These are phyloP conservation scores for Arthroderma sp. DNA, from an alignment of 2,329 filamentous ascomycete genomes.

Conservation along the genomic window DNA sequence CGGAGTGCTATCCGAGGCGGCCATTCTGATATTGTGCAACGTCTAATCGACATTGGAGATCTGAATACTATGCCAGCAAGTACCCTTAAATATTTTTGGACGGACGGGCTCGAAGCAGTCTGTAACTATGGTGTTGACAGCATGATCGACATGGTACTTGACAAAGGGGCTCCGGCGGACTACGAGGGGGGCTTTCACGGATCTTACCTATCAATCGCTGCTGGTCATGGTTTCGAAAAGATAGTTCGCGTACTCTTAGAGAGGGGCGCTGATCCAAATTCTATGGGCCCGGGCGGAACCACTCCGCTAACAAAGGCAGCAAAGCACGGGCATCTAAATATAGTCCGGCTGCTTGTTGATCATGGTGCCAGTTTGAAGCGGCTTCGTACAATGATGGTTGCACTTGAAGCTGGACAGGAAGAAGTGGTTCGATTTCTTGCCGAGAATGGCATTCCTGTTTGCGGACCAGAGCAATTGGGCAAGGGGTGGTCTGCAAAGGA, in stretches of 20 bases:
- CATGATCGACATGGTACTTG: neutral
- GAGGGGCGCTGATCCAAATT: conserved; percentile 2
- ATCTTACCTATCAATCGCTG: neutral
- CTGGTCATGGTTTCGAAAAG: conserved; percentile 1
- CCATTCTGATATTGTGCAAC: neutral
- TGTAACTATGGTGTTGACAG: conserved; percentile 1
- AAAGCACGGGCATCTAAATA: conserved; percentile 11
- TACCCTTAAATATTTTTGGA: neutral
- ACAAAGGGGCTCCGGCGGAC: neutral
- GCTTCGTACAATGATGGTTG: too few species aligned
- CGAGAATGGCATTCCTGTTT: too few species aligned
- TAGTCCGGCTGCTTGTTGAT: conserved; percentile 14
- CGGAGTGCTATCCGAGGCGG: conserved; percentile 1
- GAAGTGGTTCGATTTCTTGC: too few species aligned
- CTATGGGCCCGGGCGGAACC: neutral
- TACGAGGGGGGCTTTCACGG: neutral
- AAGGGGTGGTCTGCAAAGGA: too few species aligned
- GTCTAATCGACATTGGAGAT: conserved; percentile 2
- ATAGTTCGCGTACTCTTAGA: conserved; percentile 2
- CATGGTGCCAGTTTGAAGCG: neutral
- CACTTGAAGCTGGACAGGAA: too few species aligned
- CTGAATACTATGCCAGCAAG: neutral
- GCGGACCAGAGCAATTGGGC: too few species aligned
- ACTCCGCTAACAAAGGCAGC: conserved; percentile 15
- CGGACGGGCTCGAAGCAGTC: neutral